Conservation (phyloP, 805 yeast species). For the Hanseniaspora taiwanica region DNA sequence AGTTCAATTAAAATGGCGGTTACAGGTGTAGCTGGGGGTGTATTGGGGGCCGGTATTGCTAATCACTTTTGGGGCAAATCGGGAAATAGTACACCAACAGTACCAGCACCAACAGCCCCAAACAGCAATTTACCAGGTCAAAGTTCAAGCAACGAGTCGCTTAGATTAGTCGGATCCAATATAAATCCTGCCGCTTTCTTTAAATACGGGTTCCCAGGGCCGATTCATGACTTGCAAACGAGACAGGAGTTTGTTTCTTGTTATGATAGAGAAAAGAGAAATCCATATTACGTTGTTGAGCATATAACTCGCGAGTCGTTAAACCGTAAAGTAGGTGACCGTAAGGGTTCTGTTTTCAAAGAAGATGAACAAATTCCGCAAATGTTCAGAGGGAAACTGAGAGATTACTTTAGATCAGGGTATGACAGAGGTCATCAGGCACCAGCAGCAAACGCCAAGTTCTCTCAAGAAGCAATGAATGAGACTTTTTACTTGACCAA, state of each 20-base stretch:
- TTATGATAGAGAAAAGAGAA: conserved; percentile 70
- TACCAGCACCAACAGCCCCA: conserved; percentile 7
- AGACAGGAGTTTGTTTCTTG: conserved; percentile 73
- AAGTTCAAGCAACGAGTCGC: conserved; percentile 6
- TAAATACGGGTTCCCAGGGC: conserved; percentile 91
- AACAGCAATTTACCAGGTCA: conserved; percentile 1
- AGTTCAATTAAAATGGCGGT: conserved; percentile 15
- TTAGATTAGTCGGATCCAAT: conserved; percentile 21
- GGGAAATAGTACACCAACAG: conserved; percentile 8
- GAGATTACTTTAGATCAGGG: conserved; percentile 88
- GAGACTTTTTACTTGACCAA: conserved; percentile 84
- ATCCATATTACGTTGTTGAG: conserved; percentile 81
- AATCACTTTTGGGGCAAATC: conserved; percentile 23
- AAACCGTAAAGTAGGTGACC: conserved; percentile 43
- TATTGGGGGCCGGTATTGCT: conserved; percentile 22
- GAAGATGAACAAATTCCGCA: conserved; percentile 79
- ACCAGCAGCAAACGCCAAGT: conserved; percentile 95
- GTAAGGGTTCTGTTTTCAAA: conserved; percentile 68
- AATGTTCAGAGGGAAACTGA: conserved; percentile 58
- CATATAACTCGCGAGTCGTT: conserved; percentile 71
- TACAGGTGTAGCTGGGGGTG: conserved; percentile 18
- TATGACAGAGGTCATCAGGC: conserved; percentile 96
- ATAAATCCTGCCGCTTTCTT: conserved; percentile 73
- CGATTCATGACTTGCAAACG: conserved; percentile 68
- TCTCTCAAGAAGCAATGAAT: conserved; percentile 82